phyloP scores from a whole-genome alignment of 345 rosid genomes.

The Arabidopsis arenosa region DNA sequence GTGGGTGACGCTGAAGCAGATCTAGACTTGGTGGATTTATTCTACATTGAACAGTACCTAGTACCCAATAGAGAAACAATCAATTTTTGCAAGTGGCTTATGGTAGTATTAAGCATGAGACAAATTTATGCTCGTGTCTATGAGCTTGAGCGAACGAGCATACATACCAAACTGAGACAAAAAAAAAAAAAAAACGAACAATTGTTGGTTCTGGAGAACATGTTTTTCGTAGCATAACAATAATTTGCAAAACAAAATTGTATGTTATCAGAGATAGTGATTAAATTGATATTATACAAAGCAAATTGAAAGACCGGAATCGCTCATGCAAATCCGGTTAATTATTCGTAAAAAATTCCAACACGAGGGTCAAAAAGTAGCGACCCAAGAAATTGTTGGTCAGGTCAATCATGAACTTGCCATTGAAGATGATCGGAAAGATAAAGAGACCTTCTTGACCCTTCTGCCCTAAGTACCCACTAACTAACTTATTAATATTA shows the following conservation, averaged over 20 bases:
- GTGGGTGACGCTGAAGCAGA: not conserved
- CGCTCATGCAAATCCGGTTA: conserved; percentile 12
- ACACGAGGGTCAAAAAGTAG: conserved; percentile 35
- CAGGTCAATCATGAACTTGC: conserved; percentile 40
- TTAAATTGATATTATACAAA: not conserved
- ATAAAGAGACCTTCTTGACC: conserved; percentile 37
- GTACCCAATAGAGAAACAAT: not conserved
- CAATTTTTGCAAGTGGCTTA: not conserved
- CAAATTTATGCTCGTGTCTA: not conserved
- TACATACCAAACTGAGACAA: not conserved
- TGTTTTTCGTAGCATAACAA: not conserved
- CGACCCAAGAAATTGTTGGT: conserved; percentile 23
- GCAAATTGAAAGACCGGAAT: not conserved
- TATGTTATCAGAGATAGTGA: conserved; percentile 5
- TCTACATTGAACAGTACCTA: not conserved
- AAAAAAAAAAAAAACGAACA: not conserved
- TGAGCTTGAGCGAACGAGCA: not conserved
- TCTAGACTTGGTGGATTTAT: conserved; percentile 3
- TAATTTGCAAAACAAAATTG: not conserved
- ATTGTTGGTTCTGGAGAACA: not conserved
- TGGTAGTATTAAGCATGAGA: not conserved
- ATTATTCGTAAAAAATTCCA: conserved; percentile 7
- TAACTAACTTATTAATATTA: conserved; percentile 9
- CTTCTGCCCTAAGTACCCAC: conserved; percentile 42
- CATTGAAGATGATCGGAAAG: conserved; percentile 34